Percentiles rank a stretch among this genome's conserved stretches.
These are phyloP conservation scores for Rhizopogon sp. DNA, from an alignment of 768 basidiomycete species.

Conservation along the genomic window DNA sequence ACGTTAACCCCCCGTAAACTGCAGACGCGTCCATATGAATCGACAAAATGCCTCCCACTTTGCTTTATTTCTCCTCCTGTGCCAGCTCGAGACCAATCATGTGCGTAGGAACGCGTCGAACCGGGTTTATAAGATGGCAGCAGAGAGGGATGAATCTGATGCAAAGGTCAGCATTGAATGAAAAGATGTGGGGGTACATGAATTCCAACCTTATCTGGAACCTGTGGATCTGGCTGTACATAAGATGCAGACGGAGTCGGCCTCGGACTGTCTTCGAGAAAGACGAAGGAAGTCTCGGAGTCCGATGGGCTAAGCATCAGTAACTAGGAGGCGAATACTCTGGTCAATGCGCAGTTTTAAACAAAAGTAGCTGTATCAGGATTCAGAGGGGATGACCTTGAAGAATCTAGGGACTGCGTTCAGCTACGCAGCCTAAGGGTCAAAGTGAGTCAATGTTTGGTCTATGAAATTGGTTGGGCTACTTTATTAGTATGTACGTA, in stretches of 20 bases:
- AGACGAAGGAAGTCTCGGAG: constrained; percentile 44
- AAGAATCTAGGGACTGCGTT: not conserved
- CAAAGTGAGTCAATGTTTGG: no score
- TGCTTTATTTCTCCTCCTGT: constrained; percentile 54
- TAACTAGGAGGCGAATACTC: not conserved
- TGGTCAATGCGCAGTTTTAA: not conserved
- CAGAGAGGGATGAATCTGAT: constrained; percentile 43
- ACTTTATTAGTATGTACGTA: no score
- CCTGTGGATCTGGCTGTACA: not conserved
- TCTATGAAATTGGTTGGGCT: no score
- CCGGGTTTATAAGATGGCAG: constrained; percentile 42
- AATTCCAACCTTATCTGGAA: not conserved
- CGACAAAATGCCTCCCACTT: constrained; percentile 79
- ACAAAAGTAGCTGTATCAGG: not conserved
- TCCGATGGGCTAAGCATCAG: constrained; percentile 24
- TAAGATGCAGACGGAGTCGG: constrained; percentile 3
- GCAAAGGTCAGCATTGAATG: not conserved
- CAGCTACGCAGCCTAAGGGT: no score
- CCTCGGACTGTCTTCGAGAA: constrained; percentile 30
- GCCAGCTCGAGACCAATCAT: constrained; percentile 61
- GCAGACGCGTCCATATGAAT: constrained; percentile 75
- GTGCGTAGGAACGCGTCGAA: constrained; percentile 50
- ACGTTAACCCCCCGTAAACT: constrained; percentile 82
- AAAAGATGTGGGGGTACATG: not conserved
- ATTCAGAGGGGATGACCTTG: not conserved